Evolutionary conservation across 352 stramenopile species (phyloP), one percentile per base, ranked within the genome.

Genomic region (Albugo laibachii): DNA sequence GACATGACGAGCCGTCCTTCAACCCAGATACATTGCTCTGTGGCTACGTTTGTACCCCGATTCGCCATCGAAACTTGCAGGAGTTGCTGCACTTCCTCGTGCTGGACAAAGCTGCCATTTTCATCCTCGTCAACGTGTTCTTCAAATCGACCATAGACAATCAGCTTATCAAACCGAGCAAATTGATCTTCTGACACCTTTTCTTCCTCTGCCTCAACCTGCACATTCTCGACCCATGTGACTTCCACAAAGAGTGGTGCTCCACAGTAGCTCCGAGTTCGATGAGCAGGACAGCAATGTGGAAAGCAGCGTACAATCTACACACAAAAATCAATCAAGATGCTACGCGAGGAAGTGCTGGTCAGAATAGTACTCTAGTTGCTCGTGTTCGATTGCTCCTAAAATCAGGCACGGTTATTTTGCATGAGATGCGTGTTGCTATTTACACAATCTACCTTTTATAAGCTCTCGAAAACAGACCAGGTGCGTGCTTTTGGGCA

Each of bases 231-330:
- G 8, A 10, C 3, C 3, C 20, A 43, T 43, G 16, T 19, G 20
- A 63, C 54, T 16, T 57, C 50, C 19, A 76, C 31, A 45, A 66
- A 55, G 11, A 76, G 51, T 13, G 63, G 50, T 11, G 58, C 54
- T 3, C 66, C 66, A 51, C 66, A 79, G 54, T 79, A 75, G 48
- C 63, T 69, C 2, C 66, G 62, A 11, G 54, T 50, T 3, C 62
- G 58, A 39, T 79, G 66, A 6, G 46, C 58, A 2, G 63, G 63
- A 43, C 66, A 79, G 48, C 66, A 79, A 39, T 79, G 66, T 1
- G 66, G 66, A 54, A 79, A 79, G 43, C 66, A 79, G 4, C 63
- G 66, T 35, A 74, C 36, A 35, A 74, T 66, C 66, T 78, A 59
- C 2, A 24, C 12, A 63, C 24, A 31, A 31, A 8, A 31, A 8